Conservation (phyloP, 441 rosid species). For the Euphorbia corollata region DNA sequence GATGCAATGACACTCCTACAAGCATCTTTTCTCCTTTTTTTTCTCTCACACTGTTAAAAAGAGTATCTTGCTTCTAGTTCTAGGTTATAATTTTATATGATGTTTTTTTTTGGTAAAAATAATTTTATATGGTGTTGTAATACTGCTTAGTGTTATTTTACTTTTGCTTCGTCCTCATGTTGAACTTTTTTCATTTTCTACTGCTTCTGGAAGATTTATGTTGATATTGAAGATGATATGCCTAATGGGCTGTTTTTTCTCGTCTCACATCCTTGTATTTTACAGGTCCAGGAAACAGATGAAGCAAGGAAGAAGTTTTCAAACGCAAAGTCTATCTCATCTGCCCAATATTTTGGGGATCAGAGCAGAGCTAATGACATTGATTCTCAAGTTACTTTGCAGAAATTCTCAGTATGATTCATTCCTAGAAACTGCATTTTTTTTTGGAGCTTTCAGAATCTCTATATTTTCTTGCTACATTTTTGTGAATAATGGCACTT, state of each 20-base stretch:
- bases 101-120: neutral
- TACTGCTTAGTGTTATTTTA: neutral
- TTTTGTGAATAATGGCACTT: neutral
- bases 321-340: conserved; percentile 89
- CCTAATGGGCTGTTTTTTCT: no score
- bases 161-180: no score
- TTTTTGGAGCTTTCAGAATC: neutral
- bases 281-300: conserved; percentile 75
- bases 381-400: conserved; percentile 75
- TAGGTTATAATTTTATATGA: no score
- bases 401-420: conserved; percentile 70
- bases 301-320: conserved; percentile 93
- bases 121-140: no score
- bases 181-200: no score
- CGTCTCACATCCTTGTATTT: conserved; percentile 6
- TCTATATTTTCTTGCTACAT: neutral
- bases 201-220: no score
- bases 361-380: conserved; percentile 43
- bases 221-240: no score
- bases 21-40: neutral
- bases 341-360: conserved; percentile 78
- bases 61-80: neutral
- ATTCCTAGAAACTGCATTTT: conserved; percentile 7
- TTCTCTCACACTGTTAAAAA: neutral
- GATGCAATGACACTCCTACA: neutral